Evolutionary conservation across 805 yeast species (phyloP).

Genomic region (Lachancea fermentati): DNA sequence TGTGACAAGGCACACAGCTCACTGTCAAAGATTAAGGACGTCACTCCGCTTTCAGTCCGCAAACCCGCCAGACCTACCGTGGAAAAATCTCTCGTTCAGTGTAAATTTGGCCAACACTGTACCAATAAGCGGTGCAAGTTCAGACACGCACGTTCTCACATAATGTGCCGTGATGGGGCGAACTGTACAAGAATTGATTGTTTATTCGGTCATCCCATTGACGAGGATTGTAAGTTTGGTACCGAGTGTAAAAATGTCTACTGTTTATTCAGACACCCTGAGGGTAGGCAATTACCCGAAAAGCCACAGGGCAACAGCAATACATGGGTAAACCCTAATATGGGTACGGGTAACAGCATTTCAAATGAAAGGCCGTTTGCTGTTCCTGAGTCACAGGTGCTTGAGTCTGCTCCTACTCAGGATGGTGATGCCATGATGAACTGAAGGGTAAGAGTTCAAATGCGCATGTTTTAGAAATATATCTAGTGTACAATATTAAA

Average conservation of each 20-base stretch:
- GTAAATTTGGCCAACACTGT: conserved; percentile 74
- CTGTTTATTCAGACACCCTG: conserved; percentile 78
- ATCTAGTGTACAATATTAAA: conserved; percentile 5
- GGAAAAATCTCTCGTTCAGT: conserved; percentile 66
- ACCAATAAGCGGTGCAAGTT: conserved; percentile 73
- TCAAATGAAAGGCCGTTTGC: conserved; percentile 69
- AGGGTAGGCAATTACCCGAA: conserved; percentile 49
- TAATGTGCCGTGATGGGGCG: conserved; percentile 77
- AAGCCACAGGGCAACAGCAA: conserved; percentile 18
- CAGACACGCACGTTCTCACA: conserved; percentile 74
- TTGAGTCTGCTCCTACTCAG: conserved; percentile 60
- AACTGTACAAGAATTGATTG: conserved; percentile 78
- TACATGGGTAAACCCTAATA: conserved; percentile 21
- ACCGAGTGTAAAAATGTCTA: conserved; percentile 62
- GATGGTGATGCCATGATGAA: conserved; percentile 30
- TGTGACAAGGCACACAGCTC: conserved; percentile 85
- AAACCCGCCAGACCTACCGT: conserved; percentile 22
- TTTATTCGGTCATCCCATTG: conserved; percentile 73
- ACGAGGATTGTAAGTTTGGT: conserved; percentile 77
- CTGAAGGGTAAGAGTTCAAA: conserved; percentile 5
- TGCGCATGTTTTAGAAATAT: conserved; percentile 5
- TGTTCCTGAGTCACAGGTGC: conserved; percentile 64
- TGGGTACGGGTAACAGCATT: conserved; percentile 24
- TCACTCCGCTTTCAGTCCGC: conserved; percentile 27
- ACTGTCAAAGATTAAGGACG: conserved; percentile 44